Conservation (phyloP, 257 asterid genomes). For the Vinca minor region DNA sequence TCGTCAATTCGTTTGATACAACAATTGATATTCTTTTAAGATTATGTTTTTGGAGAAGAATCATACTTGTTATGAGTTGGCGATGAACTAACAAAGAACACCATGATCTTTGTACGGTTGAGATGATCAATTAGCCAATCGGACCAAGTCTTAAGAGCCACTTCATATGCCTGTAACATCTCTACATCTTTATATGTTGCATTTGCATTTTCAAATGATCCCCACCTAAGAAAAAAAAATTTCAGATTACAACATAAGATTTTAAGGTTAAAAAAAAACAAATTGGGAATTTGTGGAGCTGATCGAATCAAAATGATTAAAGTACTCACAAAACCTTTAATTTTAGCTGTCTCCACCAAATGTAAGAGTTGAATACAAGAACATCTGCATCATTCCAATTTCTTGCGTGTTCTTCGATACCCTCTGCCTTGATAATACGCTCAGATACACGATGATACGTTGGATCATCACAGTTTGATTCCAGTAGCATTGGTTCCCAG, state of each 20-base stretch:
- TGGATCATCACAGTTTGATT: slow-evolving; percentile 47
- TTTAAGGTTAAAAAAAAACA: neutral
- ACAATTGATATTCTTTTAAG: no score
- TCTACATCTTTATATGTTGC: slow-evolving; percentile 29
- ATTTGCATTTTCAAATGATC: slow-evolving; percentile 38
- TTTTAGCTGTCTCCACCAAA: slow-evolving; percentile 46
- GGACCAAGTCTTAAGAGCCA: slow-evolving; percentile 55
- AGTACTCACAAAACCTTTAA: slow-evolving; percentile 41
- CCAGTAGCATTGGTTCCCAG: slow-evolving; percentile 63
- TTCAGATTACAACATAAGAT: neutral
- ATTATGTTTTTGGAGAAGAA: no score
- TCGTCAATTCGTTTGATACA: no score
- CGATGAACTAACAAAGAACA: slow-evolving; percentile 52
- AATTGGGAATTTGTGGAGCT: no score
- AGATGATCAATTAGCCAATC: slow-evolving; percentile 50
- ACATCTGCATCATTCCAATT: slow-evolving; percentile 58
- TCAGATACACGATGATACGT: slow-evolving; percentile 16
- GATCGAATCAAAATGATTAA: no score
- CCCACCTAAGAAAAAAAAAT: slow-evolving; percentile 41
- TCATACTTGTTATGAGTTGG: slow-evolving; percentile 42
- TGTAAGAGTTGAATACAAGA: slow-evolving; percentile 44
- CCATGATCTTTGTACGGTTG: slow-evolving; percentile 37
- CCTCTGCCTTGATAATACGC: slow-evolving; percentile 25
- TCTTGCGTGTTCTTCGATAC: slow-evolving; percentile 49
- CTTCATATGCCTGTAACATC: slow-evolving; percentile 41